These are phyloP conservation scores for Nowakowskiella sp. DNA, from an alignment of 192 early-diverging fungal genomes.

Conservation along the genomic window DNA sequence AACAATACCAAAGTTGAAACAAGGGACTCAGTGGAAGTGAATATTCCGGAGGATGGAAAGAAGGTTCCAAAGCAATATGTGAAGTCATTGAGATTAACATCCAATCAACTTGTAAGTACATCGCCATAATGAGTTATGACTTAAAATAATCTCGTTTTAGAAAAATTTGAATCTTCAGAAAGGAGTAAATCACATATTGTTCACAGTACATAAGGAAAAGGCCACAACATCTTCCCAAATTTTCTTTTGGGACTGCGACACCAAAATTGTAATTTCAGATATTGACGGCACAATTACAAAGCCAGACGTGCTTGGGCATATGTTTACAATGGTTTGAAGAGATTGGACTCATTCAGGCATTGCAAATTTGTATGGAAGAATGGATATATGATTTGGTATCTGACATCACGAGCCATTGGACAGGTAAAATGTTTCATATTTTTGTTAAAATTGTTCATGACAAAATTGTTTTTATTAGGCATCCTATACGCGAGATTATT, in stretches of 20 bases:
- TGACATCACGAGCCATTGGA: constrained; percentile 93
- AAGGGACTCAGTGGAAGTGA: too few species aligned
- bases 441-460: constrained; percentile 1
- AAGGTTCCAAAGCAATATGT: constrained; percentile 48
- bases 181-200: constrained; percentile 84
- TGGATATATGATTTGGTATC: constrained; percentile 89
- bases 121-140: too few species aligned
- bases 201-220: constrained; percentile 73
- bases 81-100: constrained; percentile 85
- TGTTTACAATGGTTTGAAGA: constrained; percentile 93
- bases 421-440: too few species aligned
- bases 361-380: constrained; percentile 89
- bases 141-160: too few species aligned
- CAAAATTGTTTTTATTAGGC: constrained; percentile 30
- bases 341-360: constrained; percentile 98
- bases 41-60: not conserved
- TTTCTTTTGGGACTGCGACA: constrained; percentile 76
- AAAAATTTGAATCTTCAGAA: constrained; percentile 67
- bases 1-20: not conserved
- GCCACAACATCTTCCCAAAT: constrained; percentile 78
- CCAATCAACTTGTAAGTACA: constrained; percentile 67
- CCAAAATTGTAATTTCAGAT: constrained; percentile 90
- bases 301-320: constrained; percentile 90
- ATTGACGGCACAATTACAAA: constrained; percentile 99
- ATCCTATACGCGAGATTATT: constrained; percentile 82